Evolutionary conservation across 352 stramenopile species (phyloP).

Genomic region (Aphanomyces invadans): DNA sequence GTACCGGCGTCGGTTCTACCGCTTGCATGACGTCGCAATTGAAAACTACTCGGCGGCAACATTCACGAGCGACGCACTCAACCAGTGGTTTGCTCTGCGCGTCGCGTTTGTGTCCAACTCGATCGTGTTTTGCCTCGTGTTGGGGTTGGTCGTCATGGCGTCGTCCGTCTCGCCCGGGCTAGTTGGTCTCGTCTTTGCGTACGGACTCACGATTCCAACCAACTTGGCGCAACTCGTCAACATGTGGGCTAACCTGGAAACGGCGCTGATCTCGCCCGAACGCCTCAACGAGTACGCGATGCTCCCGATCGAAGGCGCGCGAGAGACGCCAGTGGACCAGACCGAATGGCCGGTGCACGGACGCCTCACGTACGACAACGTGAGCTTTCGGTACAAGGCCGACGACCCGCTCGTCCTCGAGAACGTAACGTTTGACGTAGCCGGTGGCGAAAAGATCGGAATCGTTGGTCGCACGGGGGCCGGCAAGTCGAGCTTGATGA

Average conservation of each 20-base stretch:
- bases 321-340: constrained; percentile 25
- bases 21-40: constrained; percentile 52
- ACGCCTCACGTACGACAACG: background rate
- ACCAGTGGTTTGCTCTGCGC: constrained; percentile 51
- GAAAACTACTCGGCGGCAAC: constrained; percentile 51
- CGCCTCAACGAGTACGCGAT: constrained; percentile 81
- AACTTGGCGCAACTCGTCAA: constrained; percentile 88
- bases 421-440: background rate
- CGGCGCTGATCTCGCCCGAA: constrained; percentile 80
- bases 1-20: constrained; percentile 49
- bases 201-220: constrained; percentile 80
- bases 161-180: constrained; percentile 52
- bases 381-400: constrained; percentile 24
- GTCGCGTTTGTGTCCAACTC: constrained; percentile 38
- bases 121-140: constrained; percentile 31
- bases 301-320: constrained; percentile 19
- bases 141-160: constrained; percentile 26
- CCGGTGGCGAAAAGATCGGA: constrained; percentile 22
- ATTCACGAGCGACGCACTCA: constrained; percentile 24
- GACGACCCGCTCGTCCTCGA: constrained; percentile 12
- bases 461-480: constrained; percentile 26
- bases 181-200: constrained; percentile 85
- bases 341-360: constrained; percentile 13
- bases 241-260: constrained; percentile 58
- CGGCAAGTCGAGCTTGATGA: constrained; percentile 26